Base-by-base conservation (phyloP, 768 basidiomycete genomes). In the Leccinellum rugosiceps region DNA sequence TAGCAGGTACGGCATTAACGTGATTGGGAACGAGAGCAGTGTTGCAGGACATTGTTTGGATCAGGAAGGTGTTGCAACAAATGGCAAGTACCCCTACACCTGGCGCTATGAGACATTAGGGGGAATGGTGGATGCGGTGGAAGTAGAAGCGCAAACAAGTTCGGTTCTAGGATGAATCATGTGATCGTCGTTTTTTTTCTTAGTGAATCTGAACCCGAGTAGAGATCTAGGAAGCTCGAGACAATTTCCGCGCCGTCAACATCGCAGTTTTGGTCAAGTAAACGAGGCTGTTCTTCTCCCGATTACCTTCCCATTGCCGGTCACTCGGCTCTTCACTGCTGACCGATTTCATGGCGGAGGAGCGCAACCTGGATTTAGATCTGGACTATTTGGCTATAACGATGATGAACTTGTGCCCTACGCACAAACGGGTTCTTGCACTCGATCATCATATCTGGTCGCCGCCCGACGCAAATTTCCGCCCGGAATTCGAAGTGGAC, bases 61-160 rank as follows among this genome's bases (percentile, higher is more conserved):
- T 50, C 56, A 51, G 34, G 62, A 62, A 53, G 61, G 62, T 17
- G 51, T 50, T 6, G 32, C 55, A 6, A 61, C 51, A 15, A 67
- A 61, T 41, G 63, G 58, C 56, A 61, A 66, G 50, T 71, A 72
- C 23, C 57, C 61, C 46, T 84, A 78, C 73, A 72, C 68, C 0
- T 81, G 81, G 81, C 74, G 74, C 50, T 90, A 86, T 61, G 75
- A 78, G 57, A 87, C 84, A 3, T 64, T 90, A 47, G 81, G 79
- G 28, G 78, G 79, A 44, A 76, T 90, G 78, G 84, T 83, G 15
- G 79, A 79, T 31, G 85, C 79, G 1, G 83, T 88, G 1, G 78
- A 80, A 51, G 63, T 67, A 53, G 82, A 81, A 55, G n/a, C 50
- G 23, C 41, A 32, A 43, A 19, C 32, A 43, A 51, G 50, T 6